phyloP scores from a whole-genome alignment of 345 rosid genomes.

The Populus tremula region DNA sequence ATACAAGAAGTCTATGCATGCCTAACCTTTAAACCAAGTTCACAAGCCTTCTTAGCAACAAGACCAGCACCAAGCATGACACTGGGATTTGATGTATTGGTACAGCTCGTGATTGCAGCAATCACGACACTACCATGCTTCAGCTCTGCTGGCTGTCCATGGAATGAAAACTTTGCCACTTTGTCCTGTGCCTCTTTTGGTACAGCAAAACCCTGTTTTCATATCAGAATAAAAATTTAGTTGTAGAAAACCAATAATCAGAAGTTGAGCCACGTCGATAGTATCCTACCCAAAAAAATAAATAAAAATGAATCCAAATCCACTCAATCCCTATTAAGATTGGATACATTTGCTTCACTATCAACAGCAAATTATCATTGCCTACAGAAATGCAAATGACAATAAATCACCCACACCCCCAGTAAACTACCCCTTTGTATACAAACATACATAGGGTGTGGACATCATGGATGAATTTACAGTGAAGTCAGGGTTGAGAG shows the following conservation, averaged over 20 bases:
- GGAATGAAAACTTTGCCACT: conserved; percentile 74
- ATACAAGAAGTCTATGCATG: background rate
- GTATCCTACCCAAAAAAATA: too few species aligned
- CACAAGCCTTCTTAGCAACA: conserved; percentile 62
- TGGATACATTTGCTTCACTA: too few species aligned
- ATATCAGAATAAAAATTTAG: too few species aligned
- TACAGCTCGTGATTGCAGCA: conserved; percentile 37
- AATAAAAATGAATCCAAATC: too few species aligned
- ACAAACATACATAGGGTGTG: too few species aligned
- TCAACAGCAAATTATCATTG: too few species aligned
- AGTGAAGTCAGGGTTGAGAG: too few species aligned
- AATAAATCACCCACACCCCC: too few species aligned
- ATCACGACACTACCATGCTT: conserved; percentile 32
- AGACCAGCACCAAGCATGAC: conserved; percentile 38
- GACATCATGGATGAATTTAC: too few species aligned
- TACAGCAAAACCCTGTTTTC: conserved; percentile 73
- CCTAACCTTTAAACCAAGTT: conserved; percentile 86
- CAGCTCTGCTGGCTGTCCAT: conserved; percentile 49
- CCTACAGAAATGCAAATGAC: too few species aligned
- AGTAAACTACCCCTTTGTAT: too few species aligned
- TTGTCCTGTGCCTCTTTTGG: conserved; percentile 81
- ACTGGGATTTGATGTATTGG: conserved; percentile 35
- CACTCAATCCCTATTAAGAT: too few species aligned
- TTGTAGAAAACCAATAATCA: background rate
- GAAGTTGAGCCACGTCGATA: background rate